These are phyloP conservation scores for Boletus pseudo-olivaceus DNA, from an alignment of 768 basidiomycete species.

Conservation along the genomic window DNA sequence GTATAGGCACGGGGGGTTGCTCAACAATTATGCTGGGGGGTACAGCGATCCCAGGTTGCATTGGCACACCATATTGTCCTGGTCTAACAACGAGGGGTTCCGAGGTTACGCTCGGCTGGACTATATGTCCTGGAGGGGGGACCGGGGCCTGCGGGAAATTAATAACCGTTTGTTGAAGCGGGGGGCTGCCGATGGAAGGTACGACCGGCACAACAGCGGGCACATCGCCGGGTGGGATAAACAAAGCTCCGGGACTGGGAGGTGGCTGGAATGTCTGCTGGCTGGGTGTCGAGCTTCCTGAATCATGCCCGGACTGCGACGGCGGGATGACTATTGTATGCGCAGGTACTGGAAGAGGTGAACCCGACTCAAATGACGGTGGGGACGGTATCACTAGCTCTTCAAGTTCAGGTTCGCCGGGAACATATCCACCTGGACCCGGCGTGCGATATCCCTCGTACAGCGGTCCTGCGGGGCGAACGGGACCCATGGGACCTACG, in stretches of 20 bases:
- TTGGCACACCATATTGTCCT: not conserved
- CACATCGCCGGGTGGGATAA: constrained; percentile 9
- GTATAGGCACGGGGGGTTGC: constrained; percentile 2
- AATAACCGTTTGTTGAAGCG: constrained; percentile 12
- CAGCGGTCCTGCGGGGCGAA: constrained; percentile 36
- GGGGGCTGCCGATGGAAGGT: constrained; percentile 6
- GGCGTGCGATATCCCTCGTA: constrained; percentile 5
- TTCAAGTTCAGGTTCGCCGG: constrained; percentile 11
- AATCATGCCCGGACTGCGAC: constrained; percentile 8
- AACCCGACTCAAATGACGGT: constrained; percentile 14
- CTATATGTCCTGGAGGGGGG: constrained; percentile 24
- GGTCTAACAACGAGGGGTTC: not conserved
- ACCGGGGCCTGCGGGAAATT: constrained; percentile 10
- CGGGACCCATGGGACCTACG: constrained; percentile 20
- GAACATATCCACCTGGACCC: constrained; percentile 4
- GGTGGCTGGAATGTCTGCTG: constrained; percentile 20
- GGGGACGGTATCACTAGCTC: constrained; percentile 22
- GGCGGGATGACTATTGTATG: constrained; percentile 15
- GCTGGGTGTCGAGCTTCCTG: constrained; percentile 24
- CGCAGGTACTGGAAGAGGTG: constrained; percentile 20
- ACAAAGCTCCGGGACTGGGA: constrained; percentile 10
- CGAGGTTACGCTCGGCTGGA: not conserved
- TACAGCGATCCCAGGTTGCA: constrained; percentile 2
- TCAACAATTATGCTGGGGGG: constrained; percentile 1
- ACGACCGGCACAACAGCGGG: constrained; percentile 19